These are phyloP conservation scores for Plantago ovata DNA, from an alignment of 257 asterid genomes.

Conservation along the genomic window DNA sequence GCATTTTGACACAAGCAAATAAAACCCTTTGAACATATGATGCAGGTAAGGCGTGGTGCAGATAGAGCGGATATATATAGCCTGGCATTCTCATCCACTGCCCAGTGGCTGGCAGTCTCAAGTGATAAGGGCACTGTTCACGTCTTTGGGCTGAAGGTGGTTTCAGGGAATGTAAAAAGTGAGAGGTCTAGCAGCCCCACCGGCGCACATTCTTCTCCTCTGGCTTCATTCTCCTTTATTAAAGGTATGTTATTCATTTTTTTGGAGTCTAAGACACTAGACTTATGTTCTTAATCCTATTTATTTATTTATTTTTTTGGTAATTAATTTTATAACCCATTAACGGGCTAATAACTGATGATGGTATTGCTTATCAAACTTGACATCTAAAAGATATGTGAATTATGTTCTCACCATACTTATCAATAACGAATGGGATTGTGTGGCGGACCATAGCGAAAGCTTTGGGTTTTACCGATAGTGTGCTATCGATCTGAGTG, in stretches of 20 bases:
- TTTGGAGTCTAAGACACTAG: no score
- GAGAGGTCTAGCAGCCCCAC: conserved; percentile 48
- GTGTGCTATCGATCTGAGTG: no score
- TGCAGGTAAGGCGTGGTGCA: conserved; percentile 94
- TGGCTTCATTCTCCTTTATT: conserved; percentile 69
- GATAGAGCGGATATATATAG: conserved; percentile 94
- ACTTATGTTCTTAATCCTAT: no score
- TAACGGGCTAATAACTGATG: no score
- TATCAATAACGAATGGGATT: no score
- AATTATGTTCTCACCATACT: no score
- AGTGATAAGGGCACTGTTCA: conserved; percentile 97
- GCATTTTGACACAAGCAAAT: background rate
- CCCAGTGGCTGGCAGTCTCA: conserved; percentile 93
- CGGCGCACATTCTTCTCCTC: conserved; percentile 36
- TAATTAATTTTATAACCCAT: no score
- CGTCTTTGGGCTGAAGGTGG: conserved; percentile 72
- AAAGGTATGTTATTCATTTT: conserved; percentile 47
- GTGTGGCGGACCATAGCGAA: no score
- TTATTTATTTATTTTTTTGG: no score
- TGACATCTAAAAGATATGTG: no score
- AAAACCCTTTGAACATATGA: conserved; percentile 12
- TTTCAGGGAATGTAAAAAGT: conserved; percentile 44
- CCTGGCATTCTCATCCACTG: conserved; percentile 75
- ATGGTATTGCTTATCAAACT: no score
- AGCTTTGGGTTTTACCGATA: no score